A percentile compares a stretch with the other conserved stretches of the same genome.
These are phyloP conservation scores for Candida boleticola DNA, from an alignment of 805 yeast genomes.

Conservation along the genomic window DNA sequence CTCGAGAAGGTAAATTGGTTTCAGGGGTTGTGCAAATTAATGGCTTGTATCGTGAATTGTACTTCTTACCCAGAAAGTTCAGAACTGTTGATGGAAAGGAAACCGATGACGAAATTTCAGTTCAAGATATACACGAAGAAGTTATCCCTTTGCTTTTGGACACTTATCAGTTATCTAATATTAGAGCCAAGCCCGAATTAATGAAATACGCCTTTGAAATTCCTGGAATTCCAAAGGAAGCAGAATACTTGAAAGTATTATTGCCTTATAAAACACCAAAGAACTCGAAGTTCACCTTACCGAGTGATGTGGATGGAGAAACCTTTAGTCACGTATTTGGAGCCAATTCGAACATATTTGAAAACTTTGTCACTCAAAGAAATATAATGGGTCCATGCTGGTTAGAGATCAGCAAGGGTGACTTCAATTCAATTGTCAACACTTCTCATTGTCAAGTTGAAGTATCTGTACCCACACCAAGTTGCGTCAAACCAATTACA, in stretches of 20 bases:
- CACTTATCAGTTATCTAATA: slow-evolving; percentile 56
- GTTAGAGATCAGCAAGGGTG: slow-evolving; percentile 70
- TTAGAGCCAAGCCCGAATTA: slow-evolving; percentile 67
- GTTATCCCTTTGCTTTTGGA: slow-evolving; percentile 63
- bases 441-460: slow-evolving; percentile 83
- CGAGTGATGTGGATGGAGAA: slow-evolving; percentile 67
- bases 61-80: slow-evolving; percentile 65
- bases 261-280: slow-evolving; percentile 72
- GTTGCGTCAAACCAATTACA: slow-evolving; percentile 45
- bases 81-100: slow-evolving; percentile 44
- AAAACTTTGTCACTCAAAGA: slow-evolving; percentile 77
- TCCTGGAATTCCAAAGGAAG: slow-evolving; percentile 71
- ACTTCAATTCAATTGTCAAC: slow-evolving; percentile 55
- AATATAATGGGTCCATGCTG: slow-evolving; percentile 98
- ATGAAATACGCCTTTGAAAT: slow-evolving; percentile 89
- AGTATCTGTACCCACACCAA: slow-evolving; percentile 53
- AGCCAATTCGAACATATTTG: slow-evolving; percentile 68
- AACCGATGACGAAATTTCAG: slow-evolving; percentile 35
- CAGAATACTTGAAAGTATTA: slow-evolving; percentile 75
- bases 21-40: slow-evolving; percentile 77
- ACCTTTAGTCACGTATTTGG: slow-evolving; percentile 84
- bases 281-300: slow-evolving; percentile 46
- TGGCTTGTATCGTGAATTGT: slow-evolving; percentile 69
- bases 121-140: slow-evolving; percentile 76
- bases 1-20: slow-evolving; percentile 55